phyloP scores from a whole-genome alignment of 805 yeast genomes.

The Lachancea quebecensis region DNA sequence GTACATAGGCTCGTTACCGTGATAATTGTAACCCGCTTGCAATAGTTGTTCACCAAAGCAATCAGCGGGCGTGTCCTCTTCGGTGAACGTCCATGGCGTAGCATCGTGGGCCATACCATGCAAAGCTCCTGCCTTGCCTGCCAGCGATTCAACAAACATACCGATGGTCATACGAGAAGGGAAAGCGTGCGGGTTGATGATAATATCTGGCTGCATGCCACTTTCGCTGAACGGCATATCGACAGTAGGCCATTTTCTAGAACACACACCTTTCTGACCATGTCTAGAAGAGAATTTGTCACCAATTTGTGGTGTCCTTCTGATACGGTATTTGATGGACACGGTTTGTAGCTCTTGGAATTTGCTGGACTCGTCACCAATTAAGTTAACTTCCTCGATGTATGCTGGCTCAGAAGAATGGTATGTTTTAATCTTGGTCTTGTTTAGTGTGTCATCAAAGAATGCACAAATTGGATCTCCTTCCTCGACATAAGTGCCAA shows the following conservation, averaged over 20 bases:
- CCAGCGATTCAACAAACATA: constrained; percentile 96
- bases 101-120: constrained; percentile 97
- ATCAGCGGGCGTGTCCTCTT: constrained; percentile 93
- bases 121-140: constrained; percentile 98
- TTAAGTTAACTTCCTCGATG: constrained; percentile 87
- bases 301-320: constrained; percentile 92
- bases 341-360: constrained; percentile 76
- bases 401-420: constrained; percentile 92
- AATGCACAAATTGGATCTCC: constrained; percentile 95
- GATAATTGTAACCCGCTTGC: constrained; percentile 89
- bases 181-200: constrained; percentile 98
- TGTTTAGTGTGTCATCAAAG: constrained; percentile 84
- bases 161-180: constrained; percentile 99
- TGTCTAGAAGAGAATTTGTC: constrained; percentile 97
- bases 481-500: constrained; percentile 83
- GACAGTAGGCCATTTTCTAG: constrained; percentile 94
- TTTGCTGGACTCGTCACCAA: constrained; percentile 67
- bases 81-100: constrained; percentile 93
- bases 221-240: constrained; percentile 97
- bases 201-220: constrained; percentile 96
- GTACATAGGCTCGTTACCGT: constrained; percentile 98
- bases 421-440: constrained; percentile 85
- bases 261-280: constrained; percentile 98
- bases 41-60: constrained; percentile 90
- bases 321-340: constrained; percentile 82